These are phyloP conservation scores for Hibiscus syriacus DNA, from an alignment of 345 rosid genomes.

Conservation along the genomic window DNA sequence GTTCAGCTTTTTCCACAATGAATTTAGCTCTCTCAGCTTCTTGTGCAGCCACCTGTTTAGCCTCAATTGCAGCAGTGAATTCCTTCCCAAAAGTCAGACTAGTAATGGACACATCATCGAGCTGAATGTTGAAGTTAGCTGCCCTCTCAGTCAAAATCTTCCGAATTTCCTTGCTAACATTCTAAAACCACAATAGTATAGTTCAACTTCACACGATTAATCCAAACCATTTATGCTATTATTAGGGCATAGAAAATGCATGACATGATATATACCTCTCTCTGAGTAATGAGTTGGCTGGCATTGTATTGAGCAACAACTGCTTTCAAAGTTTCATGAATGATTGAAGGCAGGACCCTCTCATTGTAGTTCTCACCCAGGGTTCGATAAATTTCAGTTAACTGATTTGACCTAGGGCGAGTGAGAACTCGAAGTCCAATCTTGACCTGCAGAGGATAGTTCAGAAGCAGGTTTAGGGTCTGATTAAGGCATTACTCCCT, in stretches of 20 bases:
- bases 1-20: slow-evolving; percentile 87
- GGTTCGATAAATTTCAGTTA: slow-evolving; percentile 73
- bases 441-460: slow-evolving; percentile 46
- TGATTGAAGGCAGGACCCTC: slow-evolving; percentile 87
- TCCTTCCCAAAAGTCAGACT: slow-evolving; percentile 83
- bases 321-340: slow-evolving; percentile 84
- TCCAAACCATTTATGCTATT: neutral
- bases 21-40: slow-evolving; percentile 94
- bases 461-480: neutral
- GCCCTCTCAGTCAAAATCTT: slow-evolving; percentile 85
- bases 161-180: slow-evolving; percentile 81
- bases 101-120: slow-evolving; percentile 89
- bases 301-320: slow-evolving; percentile 97
- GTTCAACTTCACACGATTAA: neutral
- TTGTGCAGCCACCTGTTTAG: slow-evolving; percentile 95
- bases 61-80: slow-evolving; percentile 91
- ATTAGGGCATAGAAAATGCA: neutral
- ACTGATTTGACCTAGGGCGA: slow-evolving; percentile 63
- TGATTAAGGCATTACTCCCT: neutral
- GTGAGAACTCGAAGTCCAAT: slow-evolving; percentile 95
- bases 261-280: slow-evolving; percentile 47
- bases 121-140: slow-evolving; percentile 54
- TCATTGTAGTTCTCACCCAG: slow-evolving; percentile 82
- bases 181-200: slow-evolving; percentile 26
- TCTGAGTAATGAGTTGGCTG: slow-evolving; percentile 91